phyloP scores from a whole-genome alignment of 805 yeast genomes.

The Tetrapisispora arboricola region DNA sequence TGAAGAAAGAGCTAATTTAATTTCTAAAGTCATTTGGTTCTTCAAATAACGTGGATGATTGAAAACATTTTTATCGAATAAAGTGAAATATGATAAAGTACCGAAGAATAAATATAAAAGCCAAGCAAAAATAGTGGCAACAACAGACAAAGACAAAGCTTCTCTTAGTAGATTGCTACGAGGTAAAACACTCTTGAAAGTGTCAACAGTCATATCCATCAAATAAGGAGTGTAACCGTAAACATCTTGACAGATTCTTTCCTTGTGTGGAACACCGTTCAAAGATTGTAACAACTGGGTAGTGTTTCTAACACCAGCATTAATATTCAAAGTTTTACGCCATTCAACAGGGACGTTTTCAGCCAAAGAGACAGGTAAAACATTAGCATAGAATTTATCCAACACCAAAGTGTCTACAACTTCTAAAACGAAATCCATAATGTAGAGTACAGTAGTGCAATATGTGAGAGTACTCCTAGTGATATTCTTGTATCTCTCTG shows the following conservation, averaged over 20 bases:
- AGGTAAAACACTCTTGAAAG: constrained; percentile 57
- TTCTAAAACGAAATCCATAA: constrained; percentile 89
- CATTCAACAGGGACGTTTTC: constrained; percentile 25
- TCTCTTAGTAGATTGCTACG: constrained; percentile 72
- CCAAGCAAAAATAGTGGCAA: constrained; percentile 82
- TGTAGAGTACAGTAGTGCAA: no score
- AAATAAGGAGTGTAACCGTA: constrained; percentile 55
- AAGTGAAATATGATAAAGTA: constrained; percentile 58
- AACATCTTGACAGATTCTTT: constrained; percentile 30
- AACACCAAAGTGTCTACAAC: constrained; percentile 59
- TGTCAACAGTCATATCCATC: constrained; percentile 44
- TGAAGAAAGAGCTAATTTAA: constrained; percentile 64
- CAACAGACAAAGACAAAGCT: constrained; percentile 47
- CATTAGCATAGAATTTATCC: constrained; percentile 62
- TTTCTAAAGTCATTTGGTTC: constrained; percentile 83
- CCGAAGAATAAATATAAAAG: constrained; percentile 69
- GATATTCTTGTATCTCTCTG: no score
- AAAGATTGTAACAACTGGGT: constrained; percentile 16
- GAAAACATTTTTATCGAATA: constrained; percentile 82
- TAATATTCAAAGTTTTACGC: constrained; percentile 15
- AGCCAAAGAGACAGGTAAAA: constrained; percentile 50
- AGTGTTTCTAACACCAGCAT: constrained; percentile 18
- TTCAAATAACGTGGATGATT: constrained; percentile 94
- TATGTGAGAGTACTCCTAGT: no score
- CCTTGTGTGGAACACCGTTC: constrained; percentile 9